Percentiles rank a stretch among this genome's conserved stretches.
Evolutionary conservation across 345 rosid species (phyloP).

Genomic region (Pistacia atlantica): DNA sequence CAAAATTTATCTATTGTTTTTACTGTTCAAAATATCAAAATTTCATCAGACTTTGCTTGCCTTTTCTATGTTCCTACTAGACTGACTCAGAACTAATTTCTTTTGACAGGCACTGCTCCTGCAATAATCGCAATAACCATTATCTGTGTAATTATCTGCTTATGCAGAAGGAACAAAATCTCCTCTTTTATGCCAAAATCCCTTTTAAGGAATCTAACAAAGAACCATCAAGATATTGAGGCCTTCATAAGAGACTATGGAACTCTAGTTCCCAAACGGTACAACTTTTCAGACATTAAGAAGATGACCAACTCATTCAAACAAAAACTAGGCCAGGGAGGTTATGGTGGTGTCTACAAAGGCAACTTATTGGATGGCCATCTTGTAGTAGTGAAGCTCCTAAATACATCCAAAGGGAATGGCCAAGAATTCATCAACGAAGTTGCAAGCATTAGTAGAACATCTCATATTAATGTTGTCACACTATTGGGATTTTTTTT

Average conservation of each 20-base stretch:
- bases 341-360: slow-evolving; percentile 19
- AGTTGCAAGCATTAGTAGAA: slow-evolving; percentile 30
- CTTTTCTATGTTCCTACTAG: no score
- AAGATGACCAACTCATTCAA: slow-evolving; percentile 15
- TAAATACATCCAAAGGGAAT: slow-evolving; percentile 20
- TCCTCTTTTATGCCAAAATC: background rate
- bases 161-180: background rate
- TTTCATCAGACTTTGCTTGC: no score
- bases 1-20: no score
- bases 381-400: slow-evolving; percentile 28
- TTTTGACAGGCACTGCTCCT: background rate
- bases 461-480: slow-evolving; percentile 32
- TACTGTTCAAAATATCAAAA: no score
- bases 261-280: background rate
- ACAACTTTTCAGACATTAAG: background rate
- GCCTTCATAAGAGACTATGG: background rate
- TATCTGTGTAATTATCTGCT: background rate
- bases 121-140: background rate
- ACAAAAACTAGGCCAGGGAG: slow-evolving; percentile 33
- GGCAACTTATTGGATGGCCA: slow-evolving; percentile 21
- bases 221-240: background rate
- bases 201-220: background rate
- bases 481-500: slow-evolving; percentile 22
- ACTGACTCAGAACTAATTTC: background rate
- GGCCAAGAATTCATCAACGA: slow-evolving; percentile 36